Evolutionary conservation across 1,284 basidiomycete genomes (phyloP).

Genomic region (Sanghuangporus baumii): DNA sequence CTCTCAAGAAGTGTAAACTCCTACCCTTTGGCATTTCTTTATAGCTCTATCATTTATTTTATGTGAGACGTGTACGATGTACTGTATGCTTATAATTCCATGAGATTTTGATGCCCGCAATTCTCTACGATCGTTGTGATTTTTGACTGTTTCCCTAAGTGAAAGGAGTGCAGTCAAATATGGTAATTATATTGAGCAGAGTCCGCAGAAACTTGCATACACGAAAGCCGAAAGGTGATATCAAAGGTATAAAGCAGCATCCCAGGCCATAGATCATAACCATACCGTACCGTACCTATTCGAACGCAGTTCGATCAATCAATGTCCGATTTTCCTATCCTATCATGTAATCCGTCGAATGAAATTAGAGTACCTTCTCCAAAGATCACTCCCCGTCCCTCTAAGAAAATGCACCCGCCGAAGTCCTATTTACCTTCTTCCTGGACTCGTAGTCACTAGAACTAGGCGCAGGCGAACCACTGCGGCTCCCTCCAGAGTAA

Average conservation of each 20-base stretch:
- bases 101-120: neutral
- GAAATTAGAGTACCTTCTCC: conserved; percentile 50
- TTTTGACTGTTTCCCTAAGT: neutral
- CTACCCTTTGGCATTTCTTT: conserved; percentile 3
- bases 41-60: neutral
- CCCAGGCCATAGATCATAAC: neutral
- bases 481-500: no score
- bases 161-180: neutral
- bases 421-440: conserved; percentile 34
- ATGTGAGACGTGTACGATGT: conserved; percentile 16
- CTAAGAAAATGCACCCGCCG: conserved; percentile 53
- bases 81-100: conserved; percentile 22
- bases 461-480: conserved; percentile 12
- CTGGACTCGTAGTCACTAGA: conserved; percentile 27
- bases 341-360: neutral
- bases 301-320: neutral
- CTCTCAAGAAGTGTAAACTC: conserved; percentile 34
- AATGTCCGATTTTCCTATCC: neutral
- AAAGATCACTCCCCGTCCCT: conserved; percentile 71
- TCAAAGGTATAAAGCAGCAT: neutral
- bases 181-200: neutral
- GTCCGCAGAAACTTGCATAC: neutral
- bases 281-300: neutral
- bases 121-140: neutral
- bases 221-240: neutral